Evolutionary conservation across 2,329 filamentous ascomycete genomes (phyloP).

Genomic region (Alternaria consortialis): DNA sequence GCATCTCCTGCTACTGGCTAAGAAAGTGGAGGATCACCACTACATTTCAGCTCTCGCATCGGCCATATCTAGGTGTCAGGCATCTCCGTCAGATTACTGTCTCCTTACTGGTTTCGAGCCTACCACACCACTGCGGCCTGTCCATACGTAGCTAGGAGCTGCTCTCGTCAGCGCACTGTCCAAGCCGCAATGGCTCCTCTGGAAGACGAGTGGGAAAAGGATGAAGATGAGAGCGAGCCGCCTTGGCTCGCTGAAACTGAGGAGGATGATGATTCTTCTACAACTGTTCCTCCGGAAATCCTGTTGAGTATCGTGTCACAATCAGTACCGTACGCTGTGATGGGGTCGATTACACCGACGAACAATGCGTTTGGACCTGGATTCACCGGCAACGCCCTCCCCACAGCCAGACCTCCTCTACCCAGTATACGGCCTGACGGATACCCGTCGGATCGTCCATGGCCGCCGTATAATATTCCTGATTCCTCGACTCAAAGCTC

Average conservation of each 20-base stretch:
- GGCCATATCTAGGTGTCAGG: slow-evolving; percentile 22
- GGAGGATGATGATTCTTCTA: neutral
- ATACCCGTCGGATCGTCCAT: neutral
- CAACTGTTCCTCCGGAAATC: neutral
- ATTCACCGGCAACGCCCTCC: neutral
- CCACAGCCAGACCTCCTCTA: slow-evolving; percentile 1
- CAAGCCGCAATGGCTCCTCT: slow-evolving; percentile 30
- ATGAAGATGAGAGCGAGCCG: slow-evolving; percentile 5
- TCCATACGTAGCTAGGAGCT: slow-evolving; percentile 13
- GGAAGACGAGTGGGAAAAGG: slow-evolving; percentile 9
- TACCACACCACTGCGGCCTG: slow-evolving; percentile 22
- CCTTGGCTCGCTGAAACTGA: slow-evolving; percentile 4
- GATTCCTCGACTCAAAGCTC: neutral
- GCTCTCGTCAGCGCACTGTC: slow-evolving; percentile 30
- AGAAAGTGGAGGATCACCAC: slow-evolving; percentile 30
- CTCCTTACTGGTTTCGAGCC: slow-evolving; percentile 19
- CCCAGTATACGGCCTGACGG: neutral
- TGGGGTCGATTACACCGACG: neutral
- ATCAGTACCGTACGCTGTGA: neutral
- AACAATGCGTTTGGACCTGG: neutral
- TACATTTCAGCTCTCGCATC: slow-evolving; percentile 20
- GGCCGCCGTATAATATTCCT: slow-evolving; percentile 3
- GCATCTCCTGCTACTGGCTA: slow-evolving; percentile 34
- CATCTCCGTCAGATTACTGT: slow-evolving; percentile 3
- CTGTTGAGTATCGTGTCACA: neutral